A percentile compares a stretch with the other conserved stretches of the same genome.
phyloP scores from a whole-genome alignment of 2,329 filamentous ascomycete species.

The Pseudogymnoascus sp. region DNA sequence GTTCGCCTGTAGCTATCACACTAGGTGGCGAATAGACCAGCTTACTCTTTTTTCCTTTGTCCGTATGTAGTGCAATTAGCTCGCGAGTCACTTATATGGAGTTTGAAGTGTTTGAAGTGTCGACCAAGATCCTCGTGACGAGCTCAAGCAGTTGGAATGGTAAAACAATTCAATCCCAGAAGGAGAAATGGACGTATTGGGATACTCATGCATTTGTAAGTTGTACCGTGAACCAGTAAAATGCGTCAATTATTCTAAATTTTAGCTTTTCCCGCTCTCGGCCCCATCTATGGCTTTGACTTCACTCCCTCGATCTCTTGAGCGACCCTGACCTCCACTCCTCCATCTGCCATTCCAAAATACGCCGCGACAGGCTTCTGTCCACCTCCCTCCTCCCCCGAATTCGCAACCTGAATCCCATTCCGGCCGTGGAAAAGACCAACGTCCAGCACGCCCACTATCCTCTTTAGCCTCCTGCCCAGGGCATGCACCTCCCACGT shows the following conservation, averaged over 20 bases:
- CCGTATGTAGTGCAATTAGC: neutral
- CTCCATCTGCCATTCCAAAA: slow-evolving; percentile 81
- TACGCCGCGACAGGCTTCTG: slow-evolving; percentile 93
- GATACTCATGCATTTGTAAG: neutral
- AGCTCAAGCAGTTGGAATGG: neutral
- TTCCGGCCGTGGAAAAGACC: slow-evolving; percentile 83
- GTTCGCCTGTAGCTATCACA: too few relatives aligned
- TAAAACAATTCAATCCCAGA: neutral
- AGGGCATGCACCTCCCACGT: slow-evolving; percentile 75
- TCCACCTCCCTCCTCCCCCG: slow-evolving; percentile 56
- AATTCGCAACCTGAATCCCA: slow-evolving; percentile 59
- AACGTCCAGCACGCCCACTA: slow-evolving; percentile 84
- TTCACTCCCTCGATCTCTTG: slow-evolving; percentile 25
- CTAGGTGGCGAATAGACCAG: too few relatives aligned
- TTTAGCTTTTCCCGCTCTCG: neutral
- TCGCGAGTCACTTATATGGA: neutral
- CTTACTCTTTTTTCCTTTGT: neutral
- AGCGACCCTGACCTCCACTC: slow-evolving; percentile 49
- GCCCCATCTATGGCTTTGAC: slow-evolving; percentile 18
- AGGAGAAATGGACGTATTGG: neutral
- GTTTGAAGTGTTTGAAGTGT: neutral
- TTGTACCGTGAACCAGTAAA: neutral
- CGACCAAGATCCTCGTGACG: neutral
- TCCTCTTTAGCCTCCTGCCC: slow-evolving; percentile 66
- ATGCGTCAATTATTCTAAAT: neutral